These are phyloP conservation scores for Parietaria judaica DNA, from an alignment of 306 rosid species.

Conservation along the genomic window DNA sequence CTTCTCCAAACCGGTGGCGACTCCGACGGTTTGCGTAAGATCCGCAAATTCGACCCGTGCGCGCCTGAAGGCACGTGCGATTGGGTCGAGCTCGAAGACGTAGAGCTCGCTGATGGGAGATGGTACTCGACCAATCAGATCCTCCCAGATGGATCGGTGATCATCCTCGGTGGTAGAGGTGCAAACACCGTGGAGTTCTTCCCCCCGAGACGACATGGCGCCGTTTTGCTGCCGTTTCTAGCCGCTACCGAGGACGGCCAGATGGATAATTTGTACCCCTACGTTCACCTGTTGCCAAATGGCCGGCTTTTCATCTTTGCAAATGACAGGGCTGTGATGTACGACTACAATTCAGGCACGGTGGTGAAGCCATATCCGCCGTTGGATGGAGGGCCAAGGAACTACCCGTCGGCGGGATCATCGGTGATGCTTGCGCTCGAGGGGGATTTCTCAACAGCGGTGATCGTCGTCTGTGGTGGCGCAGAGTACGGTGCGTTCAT, in stretches of 20 bases:
- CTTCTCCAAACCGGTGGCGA: slow-evolving; percentile 81
- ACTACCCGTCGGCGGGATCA: slow-evolving; percentile 87
- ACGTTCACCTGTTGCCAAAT: slow-evolving; percentile 74
- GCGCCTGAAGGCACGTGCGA: slow-evolving; percentile 35
- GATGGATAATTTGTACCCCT: slow-evolving; percentile 81
- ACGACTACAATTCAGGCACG: slow-evolving; percentile 24
- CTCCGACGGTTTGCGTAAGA: slow-evolving; percentile 55
- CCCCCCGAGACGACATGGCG: slow-evolving; percentile 48
- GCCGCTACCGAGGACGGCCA: slow-evolving; percentile 56
- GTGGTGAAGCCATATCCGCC: slow-evolving; percentile 39
- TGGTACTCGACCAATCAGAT: slow-evolving; percentile 86
- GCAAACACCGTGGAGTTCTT: slow-evolving; percentile 59
- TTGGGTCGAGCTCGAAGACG: slow-evolving; percentile 63
- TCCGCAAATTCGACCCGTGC: slow-evolving; percentile 64
- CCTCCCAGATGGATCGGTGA: slow-evolving; percentile 61
- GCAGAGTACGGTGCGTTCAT: slow-evolving; percentile 74
- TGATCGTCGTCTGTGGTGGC: slow-evolving; percentile 69
- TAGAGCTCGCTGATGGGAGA: slow-evolving; percentile 41
- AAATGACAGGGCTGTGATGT: slow-evolving; percentile 56
- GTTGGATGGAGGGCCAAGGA: slow-evolving; percentile 76
- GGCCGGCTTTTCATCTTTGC: slow-evolving; percentile 78
- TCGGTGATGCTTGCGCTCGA: slow-evolving; percentile 59
- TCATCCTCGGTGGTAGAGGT: slow-evolving; percentile 66
- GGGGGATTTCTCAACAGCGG: slow-evolving; percentile 46
- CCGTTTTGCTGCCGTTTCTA: slow-evolving; percentile 54